Evolutionary conservation across 129 eudicot genomes (phyloP).

Genomic region (Escallonia rubra): DNA sequence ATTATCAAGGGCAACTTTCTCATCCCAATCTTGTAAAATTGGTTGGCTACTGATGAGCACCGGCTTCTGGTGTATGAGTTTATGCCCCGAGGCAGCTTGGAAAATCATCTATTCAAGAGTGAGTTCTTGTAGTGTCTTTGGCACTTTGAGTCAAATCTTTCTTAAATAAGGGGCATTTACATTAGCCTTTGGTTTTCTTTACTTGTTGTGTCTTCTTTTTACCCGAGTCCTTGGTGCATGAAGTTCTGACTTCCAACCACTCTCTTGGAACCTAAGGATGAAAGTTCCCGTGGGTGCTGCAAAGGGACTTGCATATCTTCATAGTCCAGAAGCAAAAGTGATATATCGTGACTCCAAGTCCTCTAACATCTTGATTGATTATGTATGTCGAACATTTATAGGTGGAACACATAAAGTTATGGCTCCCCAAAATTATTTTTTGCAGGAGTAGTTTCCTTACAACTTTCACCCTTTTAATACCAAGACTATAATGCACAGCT

Average conservation of each 20-base stretch:
- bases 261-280: conserved; percentile 68
- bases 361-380: conserved; percentile 68
- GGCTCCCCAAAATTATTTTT: neutral
- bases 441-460: neutral
- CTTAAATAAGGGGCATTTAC: too few relatives aligned
- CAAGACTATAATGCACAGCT: conserved; percentile 88
- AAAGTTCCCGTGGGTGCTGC: conserved; percentile 81
- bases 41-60: conserved; percentile 72
- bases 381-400: conserved; percentile 29
- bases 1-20: conserved; percentile 59
- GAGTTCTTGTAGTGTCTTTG: conserved; percentile 14
- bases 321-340: conserved; percentile 69
- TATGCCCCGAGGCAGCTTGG: conserved; percentile 84
- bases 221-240: conserved; percentile 25
- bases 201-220: neutral
- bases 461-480: neutral
- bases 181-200: neutral
- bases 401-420: neutral
- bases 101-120: conserved; percentile 77
- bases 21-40: conserved; percentile 69
- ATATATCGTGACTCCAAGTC: conserved; percentile 68
- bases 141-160: too few relatives aligned
- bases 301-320: conserved; percentile 76
- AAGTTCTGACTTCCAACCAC: conserved; percentile 61
- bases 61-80: conserved; percentile 70